Base-by-base conservation (phyloP, 2,329 filamentous ascomycete species). In the Cladosporium sp. region DNA sequence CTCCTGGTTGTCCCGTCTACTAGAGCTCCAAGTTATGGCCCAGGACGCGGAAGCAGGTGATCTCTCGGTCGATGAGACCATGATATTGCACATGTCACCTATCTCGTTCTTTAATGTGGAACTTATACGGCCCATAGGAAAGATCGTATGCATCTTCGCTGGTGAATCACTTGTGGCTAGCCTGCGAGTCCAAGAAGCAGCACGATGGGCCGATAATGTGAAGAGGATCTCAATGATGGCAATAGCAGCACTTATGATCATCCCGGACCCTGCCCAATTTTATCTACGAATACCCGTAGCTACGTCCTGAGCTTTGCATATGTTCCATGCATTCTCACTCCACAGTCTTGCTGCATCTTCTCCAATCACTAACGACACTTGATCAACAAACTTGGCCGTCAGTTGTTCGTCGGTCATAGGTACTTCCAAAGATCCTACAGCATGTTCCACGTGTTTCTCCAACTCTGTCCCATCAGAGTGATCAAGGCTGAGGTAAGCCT, bases 301-400 rank as follows among this genome's bases (percentile, higher is more conserved):
- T 37, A 74, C 68, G 63, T 74, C 68, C 14, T 62, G 18, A n/a
- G 53, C 62, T 26, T 26, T 26, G 12, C 33, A 35, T 4, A 63
- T 23, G 6, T 21, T 29, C 61, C 61, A 63, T 1, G 33, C 50
- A 8, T 18, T 18, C 16, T 55, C 35, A 46, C 50, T 63, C 6
- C 11, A 16, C 28, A 12, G 16, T 35, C 58, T 26, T 31, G 71
- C 73, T 3, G 26, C 72, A 1, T 74, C 69, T 3, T 73, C 62
- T 0, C 81, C 82, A n/a, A 85, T 70, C 23, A 83, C 77, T 2
- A 74, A 69, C 5, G 72, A 67, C 37, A 78, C 80, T 67, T 85
- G 83, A 67, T 83, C 81, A 26, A 81, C 65, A 61, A 85, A 85
- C 71, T 86, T 86, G 58, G 75, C 78, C 65, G 78, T 75, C 37